Evolutionary conservation across 2,329 filamentous ascomycete species (phyloP).

Genomic region (Talaromyces islandicus): DNA sequence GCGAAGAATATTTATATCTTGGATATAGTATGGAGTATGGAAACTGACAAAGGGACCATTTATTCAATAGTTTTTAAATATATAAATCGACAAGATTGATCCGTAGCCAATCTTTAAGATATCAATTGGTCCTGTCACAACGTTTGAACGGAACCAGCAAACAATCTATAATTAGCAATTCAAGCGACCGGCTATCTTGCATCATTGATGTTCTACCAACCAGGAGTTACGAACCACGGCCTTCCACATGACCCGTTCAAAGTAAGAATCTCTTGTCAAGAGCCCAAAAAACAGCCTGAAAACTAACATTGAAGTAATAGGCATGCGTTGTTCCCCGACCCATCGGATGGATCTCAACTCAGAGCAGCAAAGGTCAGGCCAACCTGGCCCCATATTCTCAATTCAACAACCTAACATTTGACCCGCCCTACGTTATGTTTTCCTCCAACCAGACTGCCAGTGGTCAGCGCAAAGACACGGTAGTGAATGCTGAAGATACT

Average conservation of each 20-base stretch:
- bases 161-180: background rate
- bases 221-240: conserved; percentile 47
- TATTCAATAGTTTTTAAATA: too few relatives aligned
- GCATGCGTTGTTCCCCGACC: conserved; percentile 54
- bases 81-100: too few relatives aligned
- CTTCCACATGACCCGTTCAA: conserved; percentile 53
- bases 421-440: conserved; percentile 60
- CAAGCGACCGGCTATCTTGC: background rate
- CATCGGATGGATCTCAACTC: conserved; percentile 59
- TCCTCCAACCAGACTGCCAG: conserved; percentile 49
- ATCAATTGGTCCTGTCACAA: too few relatives aligned
- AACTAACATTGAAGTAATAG: conserved; percentile 33
- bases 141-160: too few relatives aligned
- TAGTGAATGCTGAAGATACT: conserved; percentile 51
- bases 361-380: conserved; percentile 40
- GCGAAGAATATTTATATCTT: too few relatives aligned
- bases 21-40: too few relatives aligned
- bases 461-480: conserved; percentile 49
- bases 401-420: conserved; percentile 60
- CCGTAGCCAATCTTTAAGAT: too few relatives aligned
- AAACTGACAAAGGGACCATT: too few relatives aligned
- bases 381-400: conserved; percentile 58
- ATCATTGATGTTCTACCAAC: conserved; percentile 51
- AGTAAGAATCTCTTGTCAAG: conserved; percentile 21
- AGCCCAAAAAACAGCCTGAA: background rate